These are phyloP conservation scores for Leptodermis oblonga DNA, from an alignment of 257 asterid species.

Conservation along the genomic window DNA sequence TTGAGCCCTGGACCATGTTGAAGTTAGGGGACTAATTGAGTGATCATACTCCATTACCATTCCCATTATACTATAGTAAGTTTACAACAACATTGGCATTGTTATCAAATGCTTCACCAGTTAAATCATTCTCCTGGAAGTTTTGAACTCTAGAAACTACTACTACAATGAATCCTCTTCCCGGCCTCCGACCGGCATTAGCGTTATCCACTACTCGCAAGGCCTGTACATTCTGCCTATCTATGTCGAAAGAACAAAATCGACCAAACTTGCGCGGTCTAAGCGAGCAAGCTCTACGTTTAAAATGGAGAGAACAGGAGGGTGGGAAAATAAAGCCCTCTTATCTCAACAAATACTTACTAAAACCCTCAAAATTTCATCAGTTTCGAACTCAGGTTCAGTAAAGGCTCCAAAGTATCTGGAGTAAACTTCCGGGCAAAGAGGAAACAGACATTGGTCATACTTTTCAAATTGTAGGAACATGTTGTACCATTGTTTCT, in stretches of 20 bases:
- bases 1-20: too few relatives aligned
- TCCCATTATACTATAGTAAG: too few relatives aligned
- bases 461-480: constrained; percentile 41
- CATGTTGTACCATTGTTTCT: constrained; percentile 59
- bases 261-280: neutral
- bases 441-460: constrained; percentile 51
- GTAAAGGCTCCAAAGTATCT: constrained; percentile 61
- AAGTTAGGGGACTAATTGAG: too few relatives aligned
- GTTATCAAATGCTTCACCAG: too few relatives aligned
- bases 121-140: too few relatives aligned
- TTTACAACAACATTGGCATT: too few relatives aligned
- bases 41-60: too few relatives aligned
- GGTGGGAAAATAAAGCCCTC: constrained; percentile 12
- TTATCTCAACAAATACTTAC: neutral
- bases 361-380: constrained; percentile 56
- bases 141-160: too few relatives aligned
- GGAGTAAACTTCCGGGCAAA: constrained; percentile 91
- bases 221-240: constrained; percentile 11
- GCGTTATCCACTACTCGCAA: neutral
- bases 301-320: constrained; percentile 14
- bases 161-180: neutral
- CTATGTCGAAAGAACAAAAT: constrained; percentile 4
- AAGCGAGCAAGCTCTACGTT: neutral
- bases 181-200: too few relatives aligned
- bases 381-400: constrained; percentile 46